Evolutionary conservation across 2,329 filamentous ascomycete species (phyloP), one percentile per base, ranked within the genome.

Genomic region (Exophiala viscosa): DNA sequence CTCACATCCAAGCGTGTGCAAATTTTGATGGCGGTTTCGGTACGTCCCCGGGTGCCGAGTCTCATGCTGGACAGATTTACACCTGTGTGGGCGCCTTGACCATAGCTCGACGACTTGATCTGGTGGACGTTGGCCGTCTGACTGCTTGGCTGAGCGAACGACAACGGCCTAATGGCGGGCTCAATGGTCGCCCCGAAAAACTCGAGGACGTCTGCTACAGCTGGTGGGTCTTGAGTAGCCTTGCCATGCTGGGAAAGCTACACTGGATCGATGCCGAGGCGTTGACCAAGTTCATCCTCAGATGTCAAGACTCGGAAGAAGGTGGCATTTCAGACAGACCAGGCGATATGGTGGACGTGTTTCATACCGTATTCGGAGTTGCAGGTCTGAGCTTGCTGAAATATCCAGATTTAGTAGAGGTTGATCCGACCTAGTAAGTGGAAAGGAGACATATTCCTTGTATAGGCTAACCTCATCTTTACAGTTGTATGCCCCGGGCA

Each of bases 1-100:
- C 81, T 4, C 85, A 96, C 67, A 78, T 99, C 52, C 81, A 84
- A 52, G 81, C 85, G 5, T 99, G 93, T 69, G 84, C 85, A 63
- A 99, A 99, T 69, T 89, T 95, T 61, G 93, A 99, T 68, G 93
- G 93, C 35, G 93, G 89, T 14, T 99, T 95, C 69, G 93, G 93
- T 13, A 86, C 91, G 38, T 83, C 82, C 38, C 93, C 93, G 1
- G 91, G 91, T 7, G 90, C 90, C 14, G 93, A 99, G 71, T 95
- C 91, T 20, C 93, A 99, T 70, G 85, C 92, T 0, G 93, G 91
- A 11, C 93, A 99, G 72, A 90, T 97, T 41, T 96, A 95, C 69
- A 96, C 92, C 5, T 99, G 93, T 67, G 79, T 97, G 15, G 91
- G 85, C 10, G 90, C 92, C 15, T 76, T 99, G 52, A 81, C 87